Evolutionary conservation across 108 stramenopile genomes (phyloP), one percentile per base, ranked within the genome.

Genomic region (Nitzschia putrida): DNA sequence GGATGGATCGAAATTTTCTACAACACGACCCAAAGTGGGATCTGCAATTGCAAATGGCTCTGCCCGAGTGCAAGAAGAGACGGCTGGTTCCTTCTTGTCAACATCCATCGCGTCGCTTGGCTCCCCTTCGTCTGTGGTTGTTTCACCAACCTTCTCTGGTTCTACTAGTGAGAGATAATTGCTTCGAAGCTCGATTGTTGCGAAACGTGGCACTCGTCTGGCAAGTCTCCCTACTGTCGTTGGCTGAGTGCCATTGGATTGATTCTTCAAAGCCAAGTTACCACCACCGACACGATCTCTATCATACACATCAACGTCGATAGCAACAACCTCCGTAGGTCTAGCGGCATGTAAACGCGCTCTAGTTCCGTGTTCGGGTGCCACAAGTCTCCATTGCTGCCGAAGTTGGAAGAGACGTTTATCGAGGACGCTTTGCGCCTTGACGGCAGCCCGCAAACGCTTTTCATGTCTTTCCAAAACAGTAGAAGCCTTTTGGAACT

Each of bases 301-400:
- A 73, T 87, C 80, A 76, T 94, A 91, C 0, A 91, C 79, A 64
- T 94, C 92, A 44, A 94, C 88, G 80, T 94, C 92, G 59, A 88
- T 68, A 8, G 89, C 89, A 25, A 83, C 75, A 16, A 88, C 78
- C 73, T 93, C 92, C 13, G 74, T 77, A 51, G 92, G 80, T 26
- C 88, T 71, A 0, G 83, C 71, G n/a, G 83, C 82, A 75, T 84
- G 86, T 38, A 82, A 78, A 49, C 77, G 76, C 18, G 84, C 84
- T 13, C 88, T 66, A 24, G 83, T 89, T 41, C 87, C 91, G 68
- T 90, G 89, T 72, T 94, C 89, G 23, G 92, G 92, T 22, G 89
- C 92, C 37, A 85, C 89, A 29, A 94, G 66, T 58, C 85, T 66
- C 92, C 92, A 94, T 53, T 84, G 77, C 45, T 71, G 71, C 8